Percentiles rank a stretch among this genome's conserved stretches.
Evolutionary conservation across 1,139 yeast genomes (phyloP).

Genomic region (Magnusiomyces paraingens): DNA sequence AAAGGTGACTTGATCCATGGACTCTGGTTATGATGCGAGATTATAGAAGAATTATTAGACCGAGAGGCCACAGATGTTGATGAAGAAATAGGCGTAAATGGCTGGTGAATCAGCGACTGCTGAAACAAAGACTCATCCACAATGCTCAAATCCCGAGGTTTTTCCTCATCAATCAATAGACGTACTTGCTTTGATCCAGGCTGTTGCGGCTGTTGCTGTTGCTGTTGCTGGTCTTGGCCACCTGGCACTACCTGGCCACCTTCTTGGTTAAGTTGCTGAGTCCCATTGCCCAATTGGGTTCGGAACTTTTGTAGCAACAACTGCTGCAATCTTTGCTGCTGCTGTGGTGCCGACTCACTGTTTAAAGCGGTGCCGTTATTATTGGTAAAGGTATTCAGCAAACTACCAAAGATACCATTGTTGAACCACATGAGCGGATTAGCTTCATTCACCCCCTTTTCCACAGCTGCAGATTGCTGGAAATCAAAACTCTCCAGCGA

Average conservation of each 20-base stretch:
- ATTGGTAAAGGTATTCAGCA: neutral
- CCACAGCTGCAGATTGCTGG: constrained; percentile 5
- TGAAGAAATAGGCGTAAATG: constrained; percentile 3
- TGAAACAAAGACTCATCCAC: constrained; percentile 6
- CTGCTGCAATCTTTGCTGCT: neutral
- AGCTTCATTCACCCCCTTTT: neutral
- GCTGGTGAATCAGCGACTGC: constrained; percentile 5
- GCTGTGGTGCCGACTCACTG: neutral
- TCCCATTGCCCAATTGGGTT: neutral
- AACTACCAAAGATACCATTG: neutral
- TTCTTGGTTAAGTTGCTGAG: neutral
- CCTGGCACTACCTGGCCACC: neutral
- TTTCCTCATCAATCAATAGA: neutral
- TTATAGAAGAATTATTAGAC: neutral
- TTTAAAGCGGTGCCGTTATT: neutral
- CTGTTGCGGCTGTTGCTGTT: neutral
- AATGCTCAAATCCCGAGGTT: neutral
- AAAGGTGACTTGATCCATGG: constrained; percentile 1
- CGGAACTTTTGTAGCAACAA: neutral
- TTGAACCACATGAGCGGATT: neutral
- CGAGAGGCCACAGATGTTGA: neutral
- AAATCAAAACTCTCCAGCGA: constrained; percentile 13
- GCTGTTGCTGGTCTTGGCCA: neutral
- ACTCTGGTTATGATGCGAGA: neutral
- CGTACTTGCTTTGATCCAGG: constrained; percentile 1